These are phyloP conservation scores for Cyberlindnera xishuangbannaensis DNA, from an alignment of 805 yeast genomes.

Conservation along the genomic window DNA sequence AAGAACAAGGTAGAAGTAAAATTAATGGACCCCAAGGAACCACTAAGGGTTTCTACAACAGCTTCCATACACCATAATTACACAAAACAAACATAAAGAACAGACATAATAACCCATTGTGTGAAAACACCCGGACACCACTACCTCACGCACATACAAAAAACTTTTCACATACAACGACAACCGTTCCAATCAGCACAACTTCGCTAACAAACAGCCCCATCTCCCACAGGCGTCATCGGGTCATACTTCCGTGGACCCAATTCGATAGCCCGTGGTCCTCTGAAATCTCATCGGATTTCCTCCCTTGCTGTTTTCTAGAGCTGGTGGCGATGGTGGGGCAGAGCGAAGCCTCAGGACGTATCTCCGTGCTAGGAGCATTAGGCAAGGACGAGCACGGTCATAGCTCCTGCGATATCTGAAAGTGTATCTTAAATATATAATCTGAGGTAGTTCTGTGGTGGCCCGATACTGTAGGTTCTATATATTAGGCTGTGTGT, in stretches of 20 bases:
- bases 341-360: slow-evolving; percentile 10
- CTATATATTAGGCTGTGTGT: too few species aligned
- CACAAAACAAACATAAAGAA: too few species aligned
- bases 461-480: too few species aligned
- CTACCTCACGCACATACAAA: background rate
- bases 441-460: background rate
- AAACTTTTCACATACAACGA: background rate
- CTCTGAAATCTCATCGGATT: slow-evolving; percentile 1
- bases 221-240: slow-evolving; percentile 4
- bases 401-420: slow-evolving; percentile 17
- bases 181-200: too few species aligned
- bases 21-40: too few species aligned
- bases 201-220: too few species aligned
- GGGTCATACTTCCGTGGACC: background rate
- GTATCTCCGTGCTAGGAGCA: slow-evolving; percentile 20
- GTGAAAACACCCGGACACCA: background rate
- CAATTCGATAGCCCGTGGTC: slow-evolving; percentile 4
- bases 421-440: background rate
- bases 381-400: slow-evolving; percentile 19
- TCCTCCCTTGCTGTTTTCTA: slow-evolving; percentile 2
- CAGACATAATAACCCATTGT: background rate
- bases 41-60: too few species aligned
- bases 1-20: too few species aligned
- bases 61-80: too few species aligned
- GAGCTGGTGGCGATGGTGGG: slow-evolving; percentile 3